phyloP scores from a whole-genome alignment of 306 rosid genomes.

The Vachellia pachyceras region DNA sequence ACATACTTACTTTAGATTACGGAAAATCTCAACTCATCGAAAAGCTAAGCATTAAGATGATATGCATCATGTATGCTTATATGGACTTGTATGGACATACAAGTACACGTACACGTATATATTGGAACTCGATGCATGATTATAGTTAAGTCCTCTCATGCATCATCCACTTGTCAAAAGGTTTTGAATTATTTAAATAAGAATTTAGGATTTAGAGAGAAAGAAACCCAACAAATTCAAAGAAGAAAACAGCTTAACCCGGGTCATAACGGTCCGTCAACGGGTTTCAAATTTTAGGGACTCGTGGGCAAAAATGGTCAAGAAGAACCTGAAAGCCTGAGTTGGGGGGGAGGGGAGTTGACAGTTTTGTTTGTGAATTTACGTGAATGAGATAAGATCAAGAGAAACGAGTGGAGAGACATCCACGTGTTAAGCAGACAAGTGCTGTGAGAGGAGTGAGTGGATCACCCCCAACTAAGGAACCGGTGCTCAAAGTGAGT shows the following conservation, averaged over 20 bases:
- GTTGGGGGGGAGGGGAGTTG: too few species aligned
- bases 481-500: slow-evolving; percentile 64
- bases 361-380: neutral
- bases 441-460: slow-evolving; percentile 46
- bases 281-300: slow-evolving; percentile 1
- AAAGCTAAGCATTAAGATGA: too few species aligned
- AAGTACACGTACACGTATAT: too few species aligned
- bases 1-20: too few species aligned
- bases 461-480: slow-evolving; percentile 61
- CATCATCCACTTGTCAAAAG: neutral
- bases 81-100: too few species aligned
- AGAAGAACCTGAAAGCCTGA: slow-evolving; percentile 5
- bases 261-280: neutral
- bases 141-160: neutral
- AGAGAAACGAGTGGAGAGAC: slow-evolving; percentile 51
- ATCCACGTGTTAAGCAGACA: slow-evolving; percentile 59
- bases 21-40: too few species aligned
- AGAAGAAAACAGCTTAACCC: neutral
- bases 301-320: slow-evolving; percentile 11
- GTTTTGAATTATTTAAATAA: neutral
- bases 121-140: neutral
- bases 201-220: neutral
- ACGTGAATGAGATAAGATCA: slow-evolving; percentile 58
- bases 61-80: too few species aligned
- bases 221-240: neutral